Base-by-base conservation (phyloP, 257 asterid genomes). In the Pogostemon cablin region DNA sequence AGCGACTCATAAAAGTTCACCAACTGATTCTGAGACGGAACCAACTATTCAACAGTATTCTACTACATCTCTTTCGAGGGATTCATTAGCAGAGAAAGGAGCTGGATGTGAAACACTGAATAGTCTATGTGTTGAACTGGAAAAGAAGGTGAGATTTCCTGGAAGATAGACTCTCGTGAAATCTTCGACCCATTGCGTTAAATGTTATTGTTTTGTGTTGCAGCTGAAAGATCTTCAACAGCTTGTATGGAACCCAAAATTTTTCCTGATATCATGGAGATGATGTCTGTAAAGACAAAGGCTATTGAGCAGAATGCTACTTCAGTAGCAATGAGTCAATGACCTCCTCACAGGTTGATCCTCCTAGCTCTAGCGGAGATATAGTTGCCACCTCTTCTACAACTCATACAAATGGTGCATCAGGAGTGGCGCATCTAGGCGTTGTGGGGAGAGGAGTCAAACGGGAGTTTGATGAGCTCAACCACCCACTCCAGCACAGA, bases 401-500 rank as follows among this genome's bases (percentile, higher is more conserved):
- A 20, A 87, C 90, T 60, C 95, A 79, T 72, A 87, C 96, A 39
- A 85, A 77, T 56, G 84, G 81, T 38, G 63, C 81, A 49, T 57
- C 91, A 52, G 91, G 75, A 62, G 95, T 93, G 68, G 91, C 96
- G 2, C 85, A 93, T 80, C 85, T 93, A 59, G 99, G 99, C 3
- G 95, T 93, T 5, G 99, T 93, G 71, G 99, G 99, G 78, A 84
- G 99, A 81, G 99, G 99, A 67, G 98, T 91, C 40, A 93, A 93
- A 81, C 87, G 98, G 41, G 96, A 87, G 20, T 81, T 80, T 80
- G 74, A 25, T 25, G 32, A 81, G 83, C 78, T 62, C 98, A 8
- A 63, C 69, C 42, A 43, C 79, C 3, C 85, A 80, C 66, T 74
- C 90, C 62, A 71, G 74, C 78, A 69, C 93, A 0, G 44, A 79